Conservation (phyloP, 2,329 filamentous ascomycete species). For the Thelonectria rubi region DNA sequence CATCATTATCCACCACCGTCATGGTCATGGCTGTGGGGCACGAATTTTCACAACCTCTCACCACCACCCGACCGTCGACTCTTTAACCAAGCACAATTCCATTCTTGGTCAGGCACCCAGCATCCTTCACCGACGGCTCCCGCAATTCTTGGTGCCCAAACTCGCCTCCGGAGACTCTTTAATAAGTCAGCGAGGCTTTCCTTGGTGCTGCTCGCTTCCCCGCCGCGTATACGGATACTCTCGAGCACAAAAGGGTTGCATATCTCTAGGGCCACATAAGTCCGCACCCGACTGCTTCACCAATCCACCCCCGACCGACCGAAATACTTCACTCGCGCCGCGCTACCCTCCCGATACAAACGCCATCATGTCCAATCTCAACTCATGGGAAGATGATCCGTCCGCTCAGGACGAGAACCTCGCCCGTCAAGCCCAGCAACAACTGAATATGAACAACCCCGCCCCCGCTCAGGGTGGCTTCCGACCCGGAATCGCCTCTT, state of each 20-base stretch:
- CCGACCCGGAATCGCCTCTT: slow-evolving; percentile 67
- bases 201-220: slow-evolving; percentile 14
- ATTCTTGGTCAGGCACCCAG: slow-evolving; percentile 39
- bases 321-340: slow-evolving; percentile 25
- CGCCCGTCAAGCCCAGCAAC: slow-evolving; percentile 77
- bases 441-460: slow-evolving; percentile 74
- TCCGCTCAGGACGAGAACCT: slow-evolving; percentile 81
- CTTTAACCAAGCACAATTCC: slow-evolving; percentile 36
- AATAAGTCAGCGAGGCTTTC: slow-evolving; percentile 14
- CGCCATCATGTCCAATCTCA: slow-evolving; percentile 81
- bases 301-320: slow-evolving; percentile 30
- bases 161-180: slow-evolving; percentile 16
- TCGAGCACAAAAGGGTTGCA: slow-evolving; percentile 21
- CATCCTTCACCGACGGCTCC: slow-evolving; percentile 30
- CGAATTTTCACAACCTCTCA: slow-evolving; percentile 51
- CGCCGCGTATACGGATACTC: slow-evolving; percentile 14
- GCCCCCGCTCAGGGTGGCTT: slow-evolving; percentile 57
- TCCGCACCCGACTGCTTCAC: slow-evolving; percentile 31
- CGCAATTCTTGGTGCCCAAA: slow-evolving; percentile 40
- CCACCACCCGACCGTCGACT: slow-evolving; percentile 33
- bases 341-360: slow-evolving; percentile 26
- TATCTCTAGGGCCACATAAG: slow-evolving; percentile 26
- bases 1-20: slow-evolving; percentile 42
- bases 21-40: slow-evolving; percentile 53
- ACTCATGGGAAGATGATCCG: slow-evolving; percentile 94